These are phyloP conservation scores for Mycena venus DNA, from an alignment of 768 basidiomycete genomes.

Conservation along the genomic window DNA sequence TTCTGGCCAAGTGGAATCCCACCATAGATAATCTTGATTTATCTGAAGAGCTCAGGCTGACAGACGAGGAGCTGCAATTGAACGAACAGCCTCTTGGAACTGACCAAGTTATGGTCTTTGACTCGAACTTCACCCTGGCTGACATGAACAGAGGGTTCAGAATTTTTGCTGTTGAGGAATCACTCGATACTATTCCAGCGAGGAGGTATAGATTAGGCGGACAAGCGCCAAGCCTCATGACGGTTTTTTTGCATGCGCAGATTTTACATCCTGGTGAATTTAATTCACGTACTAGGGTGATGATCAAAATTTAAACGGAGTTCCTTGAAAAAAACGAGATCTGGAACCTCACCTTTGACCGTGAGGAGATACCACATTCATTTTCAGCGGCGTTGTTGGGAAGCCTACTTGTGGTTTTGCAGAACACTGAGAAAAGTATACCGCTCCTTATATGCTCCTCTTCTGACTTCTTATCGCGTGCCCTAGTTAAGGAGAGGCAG, in stretches of 20 bases:
- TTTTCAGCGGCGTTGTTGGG: background rate
- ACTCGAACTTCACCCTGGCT: background rate
- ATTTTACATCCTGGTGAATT: background rate
- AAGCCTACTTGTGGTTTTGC: background rate
- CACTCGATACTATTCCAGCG: background rate
- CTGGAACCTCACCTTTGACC: background rate
- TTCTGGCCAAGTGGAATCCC: slow-evolving; percentile 6
- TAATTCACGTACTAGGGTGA: background rate
- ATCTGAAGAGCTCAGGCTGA: background rate
- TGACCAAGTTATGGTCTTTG: no score
- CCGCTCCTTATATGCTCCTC: no score
- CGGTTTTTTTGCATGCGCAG: no score
- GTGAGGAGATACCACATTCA: background rate
- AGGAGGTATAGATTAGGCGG: background rate
- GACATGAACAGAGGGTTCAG: background rate
- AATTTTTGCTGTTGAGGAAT: background rate
- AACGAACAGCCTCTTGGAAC: background rate
- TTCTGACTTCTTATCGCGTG: no score
- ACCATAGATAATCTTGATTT: slow-evolving; percentile 5
- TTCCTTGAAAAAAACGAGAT: background rate
- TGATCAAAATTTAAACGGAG: background rate
- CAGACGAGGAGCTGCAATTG: background rate
- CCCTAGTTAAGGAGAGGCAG: background rate
- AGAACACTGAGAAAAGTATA: no score
- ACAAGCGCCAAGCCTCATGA: background rate